Conservation (phyloP, 2,329 filamentous ascomycete species). For the Cladophialophora chaetospira region DNA sequence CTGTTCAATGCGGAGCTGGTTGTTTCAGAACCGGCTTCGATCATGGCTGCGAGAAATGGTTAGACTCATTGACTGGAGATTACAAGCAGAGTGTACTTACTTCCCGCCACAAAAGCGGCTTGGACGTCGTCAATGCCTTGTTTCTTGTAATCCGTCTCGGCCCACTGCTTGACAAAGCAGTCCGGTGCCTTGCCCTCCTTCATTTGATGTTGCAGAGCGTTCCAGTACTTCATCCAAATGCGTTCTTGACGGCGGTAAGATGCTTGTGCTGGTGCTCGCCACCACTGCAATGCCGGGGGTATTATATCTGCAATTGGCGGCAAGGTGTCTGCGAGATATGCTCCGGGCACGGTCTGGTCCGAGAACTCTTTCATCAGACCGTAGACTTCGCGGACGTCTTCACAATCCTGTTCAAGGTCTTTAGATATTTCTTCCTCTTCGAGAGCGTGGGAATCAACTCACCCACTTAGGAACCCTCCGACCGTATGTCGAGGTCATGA, state of each 20-base stretch:
- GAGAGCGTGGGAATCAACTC: neutral
- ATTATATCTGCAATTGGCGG: constrained; percentile 21
- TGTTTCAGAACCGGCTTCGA: constrained; percentile 19
- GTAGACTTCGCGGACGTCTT: constrained; percentile 18
- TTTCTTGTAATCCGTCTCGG: constrained; percentile 26
- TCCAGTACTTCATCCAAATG: constrained; percentile 21
- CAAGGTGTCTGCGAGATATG: constrained; percentile 19
- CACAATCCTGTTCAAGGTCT: constrained; percentile 13
- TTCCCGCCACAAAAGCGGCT: constrained; percentile 40
- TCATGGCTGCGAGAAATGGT: constrained; percentile 8
- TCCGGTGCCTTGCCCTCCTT: constrained; percentile 10
- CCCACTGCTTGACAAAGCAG: constrained; percentile 19
- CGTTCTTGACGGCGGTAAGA: constrained; percentile 2
- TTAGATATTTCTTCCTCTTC: neutral
- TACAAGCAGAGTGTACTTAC: neutral
- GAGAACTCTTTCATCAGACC: constrained; percentile 16
- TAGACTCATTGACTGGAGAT: constrained; percentile 4
- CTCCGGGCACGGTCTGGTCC: constrained; percentile 10
- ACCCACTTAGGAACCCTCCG: neutral
- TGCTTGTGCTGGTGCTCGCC: constrained; percentile 8
- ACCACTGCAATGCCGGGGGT: constrained; percentile 20
- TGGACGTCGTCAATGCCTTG: constrained; percentile 41
- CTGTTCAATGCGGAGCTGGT: constrained; percentile 14
- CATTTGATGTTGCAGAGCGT: constrained; percentile 14
- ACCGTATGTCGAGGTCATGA: constrained; percentile 24